These are phyloP conservation scores for Vitellaria paradoxa DNA, from an alignment of 179 eudicot genomes.

Conservation along the genomic window DNA sequence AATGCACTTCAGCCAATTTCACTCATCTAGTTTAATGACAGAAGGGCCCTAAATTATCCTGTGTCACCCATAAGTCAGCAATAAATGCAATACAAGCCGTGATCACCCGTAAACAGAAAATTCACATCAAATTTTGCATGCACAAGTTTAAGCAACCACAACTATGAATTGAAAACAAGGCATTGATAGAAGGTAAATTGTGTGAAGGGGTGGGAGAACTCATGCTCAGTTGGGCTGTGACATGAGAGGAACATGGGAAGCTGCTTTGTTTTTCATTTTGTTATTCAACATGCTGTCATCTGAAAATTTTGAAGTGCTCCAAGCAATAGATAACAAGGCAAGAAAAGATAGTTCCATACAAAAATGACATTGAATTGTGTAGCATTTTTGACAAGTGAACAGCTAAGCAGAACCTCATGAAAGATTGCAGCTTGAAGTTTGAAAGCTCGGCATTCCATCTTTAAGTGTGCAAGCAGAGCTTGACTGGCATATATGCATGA, in stretches of 20 bases:
- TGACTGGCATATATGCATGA: conserved; percentile 46
- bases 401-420: conserved; percentile 51
- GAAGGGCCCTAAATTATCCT: too few relatives aligned
- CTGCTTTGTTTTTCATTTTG: conserved; percentile 26
- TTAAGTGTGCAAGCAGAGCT: conserved; percentile 57
- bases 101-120: neutral
- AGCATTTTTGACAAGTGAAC: conserved; percentile 38
- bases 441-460: conserved; percentile 52
- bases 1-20: neutral
- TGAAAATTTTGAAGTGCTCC: conserved; percentile 25
- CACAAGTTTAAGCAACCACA: neutral
- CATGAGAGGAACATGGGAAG: conserved; percentile 51
- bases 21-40: too few relatives aligned
- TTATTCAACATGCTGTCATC: conserved; percentile 30
- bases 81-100: neutral
- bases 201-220: conserved; percentile 24
- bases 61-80: too few relatives aligned
- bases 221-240: conserved; percentile 70
- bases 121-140: neutral
- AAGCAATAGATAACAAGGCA: conserved; percentile 5
- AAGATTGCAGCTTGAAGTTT: conserved; percentile 70
- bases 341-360: conserved; percentile 7
- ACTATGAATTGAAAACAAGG: neutral
- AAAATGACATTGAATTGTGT: conserved; percentile 7
- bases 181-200: neutral